Base-by-base conservation (phyloP, 805 yeast genomes). In the Yarrowia hollandica region DNA sequence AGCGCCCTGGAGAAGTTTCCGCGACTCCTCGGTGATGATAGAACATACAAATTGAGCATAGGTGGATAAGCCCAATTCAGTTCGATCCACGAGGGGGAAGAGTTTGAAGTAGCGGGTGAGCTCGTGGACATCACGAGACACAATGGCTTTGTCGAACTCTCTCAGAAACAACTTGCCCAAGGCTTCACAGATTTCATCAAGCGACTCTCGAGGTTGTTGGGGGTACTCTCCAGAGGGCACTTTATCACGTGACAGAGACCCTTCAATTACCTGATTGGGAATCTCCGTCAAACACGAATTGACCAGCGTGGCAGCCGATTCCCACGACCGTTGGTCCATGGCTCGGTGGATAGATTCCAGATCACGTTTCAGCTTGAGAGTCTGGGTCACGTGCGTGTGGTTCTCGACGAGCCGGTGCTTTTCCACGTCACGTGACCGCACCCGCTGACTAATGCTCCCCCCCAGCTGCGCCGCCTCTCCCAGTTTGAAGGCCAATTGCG, bases 181-280 rank as follows among this genome's bases (percentile, higher is more conserved):
- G 33, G 82, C 78, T 1, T 72, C 74, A 4, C 82, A 78, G 83
- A 95, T 88, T 12, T 74, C 74, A 1, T 73, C 68, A 1, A 94
- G 66, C 0, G 87, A 72, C 1, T 72, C 77, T 9, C 69, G 67
- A 0, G 99, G 98, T 56, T 80, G 74, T 54, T 89, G 96, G 0
- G 97, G 96, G 14, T 90, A 77, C 60, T 89, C 95, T 10, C 86
- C 76, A 0, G 96, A 83, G 0, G 99, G 99, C 15, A 92, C 92
- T 66, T 87, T 88, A 42, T 78, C 83, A 52, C 83, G 79, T 1
- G 96, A 92, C 70, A 86, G 90, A 59, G 80, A 75, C 16, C 96
- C 91, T 14, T 72, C 74, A 14, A 86, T 68, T 5, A 79, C 65
- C 1, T 76, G 78, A 0, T 70, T 64, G 0, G 95, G 88, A 34